These are phyloP conservation scores for Mycocentrospora acerina DNA, from an alignment of 2,329 filamentous ascomycete species.

Conservation along the genomic window DNA sequence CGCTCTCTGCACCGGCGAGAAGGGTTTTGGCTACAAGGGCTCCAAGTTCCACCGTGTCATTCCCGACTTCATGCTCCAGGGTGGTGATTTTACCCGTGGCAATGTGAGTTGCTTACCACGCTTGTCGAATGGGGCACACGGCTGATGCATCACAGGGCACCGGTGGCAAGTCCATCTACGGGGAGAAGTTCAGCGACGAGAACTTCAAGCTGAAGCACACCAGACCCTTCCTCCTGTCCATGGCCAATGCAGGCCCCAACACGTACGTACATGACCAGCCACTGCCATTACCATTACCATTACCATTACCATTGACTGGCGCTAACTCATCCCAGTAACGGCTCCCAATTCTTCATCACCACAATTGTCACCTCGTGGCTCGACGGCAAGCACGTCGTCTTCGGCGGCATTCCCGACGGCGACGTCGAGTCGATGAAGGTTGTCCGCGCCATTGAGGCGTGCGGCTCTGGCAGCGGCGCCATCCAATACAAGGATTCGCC, in stretches of 20 bases:
- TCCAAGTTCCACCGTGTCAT: constrained; percentile 93
- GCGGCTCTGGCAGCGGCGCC: constrained; percentile 56
- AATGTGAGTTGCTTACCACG: constrained; percentile 64
- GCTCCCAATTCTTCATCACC: constrained; percentile 74
- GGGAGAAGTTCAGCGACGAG: constrained; percentile 91
- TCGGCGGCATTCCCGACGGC: constrained; percentile 67
- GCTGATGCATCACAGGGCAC: constrained; percentile 64
- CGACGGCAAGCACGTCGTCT: constrained; percentile 80
- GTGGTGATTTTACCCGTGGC: constrained; percentile 89
- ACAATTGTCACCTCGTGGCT: constrained; percentile 69
- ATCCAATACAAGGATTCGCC: constrained; percentile 54
- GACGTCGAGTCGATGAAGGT: constrained; percentile 56
- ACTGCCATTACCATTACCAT: too few relatives aligned
- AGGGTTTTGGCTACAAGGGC: constrained; percentile 79
- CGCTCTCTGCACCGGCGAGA: constrained; percentile 76
- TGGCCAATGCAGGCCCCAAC: constrained; percentile 95
- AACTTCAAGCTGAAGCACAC: constrained; percentile 80
- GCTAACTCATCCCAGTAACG: constrained; percentile 55
- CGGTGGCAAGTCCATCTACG: constrained; percentile 91
- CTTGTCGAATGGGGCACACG: constrained; percentile 5
- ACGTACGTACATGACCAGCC: constrained; percentile 70
- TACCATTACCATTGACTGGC: too few relatives aligned
- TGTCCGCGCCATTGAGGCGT: constrained; percentile 61
- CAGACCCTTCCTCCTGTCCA: constrained; percentile 79
- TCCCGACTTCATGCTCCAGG: constrained; percentile 92